A percentile compares a stretch with the other conserved stretches of the same genome.
Conservation (phyloP, 2,329 filamentous ascomycete genomes). For the Penicillium glabrum region DNA sequence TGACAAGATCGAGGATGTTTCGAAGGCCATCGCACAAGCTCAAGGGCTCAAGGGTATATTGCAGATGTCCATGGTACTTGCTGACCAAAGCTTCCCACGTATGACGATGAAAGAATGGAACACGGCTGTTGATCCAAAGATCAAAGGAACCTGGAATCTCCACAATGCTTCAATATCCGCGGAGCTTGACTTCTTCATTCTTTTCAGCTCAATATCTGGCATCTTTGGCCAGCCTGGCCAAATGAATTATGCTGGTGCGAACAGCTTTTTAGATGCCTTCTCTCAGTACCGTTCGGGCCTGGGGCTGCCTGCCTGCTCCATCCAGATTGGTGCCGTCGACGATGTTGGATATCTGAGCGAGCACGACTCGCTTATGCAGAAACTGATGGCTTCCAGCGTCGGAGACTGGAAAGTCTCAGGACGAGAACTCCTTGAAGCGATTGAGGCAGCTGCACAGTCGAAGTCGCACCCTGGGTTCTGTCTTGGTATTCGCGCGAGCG, state of each 20-base stretch:
- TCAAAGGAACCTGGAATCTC: slow-evolving; percentile 27
- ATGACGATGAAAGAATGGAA: slow-evolving; percentile 35
- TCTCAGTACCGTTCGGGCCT: slow-evolving; percentile 21
- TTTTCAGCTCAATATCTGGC: slow-evolving; percentile 39
- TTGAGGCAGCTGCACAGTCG: not conserved
- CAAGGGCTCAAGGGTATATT: slow-evolving; percentile 10
- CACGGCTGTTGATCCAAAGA: slow-evolving; percentile 33
- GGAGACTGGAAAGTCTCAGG: not conserved
- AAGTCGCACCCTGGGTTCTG: not conserved
- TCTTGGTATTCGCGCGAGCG: not conserved
- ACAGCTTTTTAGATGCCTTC: slow-evolving; percentile 37
- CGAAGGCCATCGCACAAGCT: not conserved
- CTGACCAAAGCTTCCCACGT: slow-evolving; percentile 17
- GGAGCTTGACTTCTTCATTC: slow-evolving; percentile 45
- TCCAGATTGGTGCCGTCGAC: slow-evolving; percentile 20
- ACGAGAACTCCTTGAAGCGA: not conserved
- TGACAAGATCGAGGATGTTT: not conserved
- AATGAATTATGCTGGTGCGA: slow-evolving; percentile 40
- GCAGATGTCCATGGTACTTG: slow-evolving; percentile 14
- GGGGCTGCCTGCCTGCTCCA: slow-evolving; percentile 15
- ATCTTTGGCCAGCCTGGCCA: slow-evolving; percentile 31
- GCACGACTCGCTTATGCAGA: slow-evolving; percentile 3
- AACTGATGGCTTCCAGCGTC: not conserved
- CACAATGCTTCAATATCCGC: slow-evolving; percentile 19
- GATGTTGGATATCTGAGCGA: slow-evolving; percentile 1